Conservation (phyloP, 2,329 filamentous ascomycete species). For the Kalmusia sp. region DNA sequence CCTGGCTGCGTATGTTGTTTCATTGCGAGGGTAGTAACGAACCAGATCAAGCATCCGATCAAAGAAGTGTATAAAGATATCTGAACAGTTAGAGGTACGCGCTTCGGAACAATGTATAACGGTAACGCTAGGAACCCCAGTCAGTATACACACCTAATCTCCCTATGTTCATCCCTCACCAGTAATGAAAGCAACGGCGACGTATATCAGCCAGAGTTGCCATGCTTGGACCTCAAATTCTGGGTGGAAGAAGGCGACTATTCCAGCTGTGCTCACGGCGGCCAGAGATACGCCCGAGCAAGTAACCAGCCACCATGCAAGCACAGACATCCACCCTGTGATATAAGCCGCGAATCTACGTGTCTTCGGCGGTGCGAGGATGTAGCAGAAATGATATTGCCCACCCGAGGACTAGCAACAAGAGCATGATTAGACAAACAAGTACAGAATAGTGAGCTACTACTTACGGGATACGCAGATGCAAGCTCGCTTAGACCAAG, state of each 20-base stretch:
- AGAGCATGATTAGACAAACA: background rate
- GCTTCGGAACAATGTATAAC: background rate
- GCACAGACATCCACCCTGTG: background rate
- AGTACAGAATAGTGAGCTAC: background rate
- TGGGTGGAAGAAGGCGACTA: background rate
- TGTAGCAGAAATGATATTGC: background rate
- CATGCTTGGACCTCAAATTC: background rate
- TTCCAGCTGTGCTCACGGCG: background rate
- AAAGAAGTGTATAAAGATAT: background rate
- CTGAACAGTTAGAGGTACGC: background rate
- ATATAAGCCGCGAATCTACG: background rate
- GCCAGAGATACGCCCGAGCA: background rate
- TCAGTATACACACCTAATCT: background rate
- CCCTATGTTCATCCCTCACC: background rate
- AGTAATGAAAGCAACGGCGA: background rate
- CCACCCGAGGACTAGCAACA: background rate
- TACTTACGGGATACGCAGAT: slow-evolving; percentile 2
- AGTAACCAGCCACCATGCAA: background rate
- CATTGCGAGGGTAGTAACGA: background rate
- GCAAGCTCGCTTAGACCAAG: slow-evolving; percentile 5
- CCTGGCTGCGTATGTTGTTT: background rate
- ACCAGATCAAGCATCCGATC: background rate
- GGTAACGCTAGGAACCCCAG: background rate
- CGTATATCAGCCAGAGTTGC: background rate
- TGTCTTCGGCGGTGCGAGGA: background rate